Evolutionary conservation across 768 basidiomycete genomes (phyloP), one percentile per base, ranked within the genome.

Genomic region (Arthromyces matolae): DNA sequence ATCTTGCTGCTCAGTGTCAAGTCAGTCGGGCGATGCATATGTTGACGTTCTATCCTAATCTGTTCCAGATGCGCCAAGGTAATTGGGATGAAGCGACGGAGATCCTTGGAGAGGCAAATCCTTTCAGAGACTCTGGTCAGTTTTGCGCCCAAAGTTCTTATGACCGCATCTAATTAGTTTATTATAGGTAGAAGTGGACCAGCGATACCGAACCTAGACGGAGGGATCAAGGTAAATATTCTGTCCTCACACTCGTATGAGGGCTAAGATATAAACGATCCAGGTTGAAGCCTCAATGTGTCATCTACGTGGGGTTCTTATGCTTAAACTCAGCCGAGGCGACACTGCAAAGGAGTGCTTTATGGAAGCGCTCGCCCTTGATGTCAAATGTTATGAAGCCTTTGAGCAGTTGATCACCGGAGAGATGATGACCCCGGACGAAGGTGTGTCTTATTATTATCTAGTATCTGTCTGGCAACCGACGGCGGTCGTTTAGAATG

Each of bases 301-400:
- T 29, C 28, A 95, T 61, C 73, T 99, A 14, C 82, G 96, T 45
- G 96, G 94, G 10, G 69, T 96, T 19, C 75, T 99, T 16, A 95
- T 97, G 83, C 84, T 94, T 44, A 94, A 96, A 61, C 75, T 97
- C 13, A 93, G 92, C 58, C 86, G 93, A 9, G 84, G 85, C 18
- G 87, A 93, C 42, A 81, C 88, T 57, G 96, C 96, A 1, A 98
- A 98, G 63, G 77, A 89, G 42, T 92, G 90, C 57, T 96, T 97
- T 60, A 86, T 96, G 83, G 95, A 99, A 60, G 94, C 96, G 1
- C 76, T 99, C 18, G 79, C 87, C 2, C 75, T 97, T 18, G 96
- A 99, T 56, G 91, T 97, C 27, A 96, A 96, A 66, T 98, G 95
- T 64, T 98, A 92, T 58, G 96, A 98, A 54, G 86, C 93, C 2